These are phyloP conservation scores for Scopulariopsis brevicaulis DNA, from an alignment of 2,329 filamentous ascomycete genomes.

Conservation along the genomic window DNA sequence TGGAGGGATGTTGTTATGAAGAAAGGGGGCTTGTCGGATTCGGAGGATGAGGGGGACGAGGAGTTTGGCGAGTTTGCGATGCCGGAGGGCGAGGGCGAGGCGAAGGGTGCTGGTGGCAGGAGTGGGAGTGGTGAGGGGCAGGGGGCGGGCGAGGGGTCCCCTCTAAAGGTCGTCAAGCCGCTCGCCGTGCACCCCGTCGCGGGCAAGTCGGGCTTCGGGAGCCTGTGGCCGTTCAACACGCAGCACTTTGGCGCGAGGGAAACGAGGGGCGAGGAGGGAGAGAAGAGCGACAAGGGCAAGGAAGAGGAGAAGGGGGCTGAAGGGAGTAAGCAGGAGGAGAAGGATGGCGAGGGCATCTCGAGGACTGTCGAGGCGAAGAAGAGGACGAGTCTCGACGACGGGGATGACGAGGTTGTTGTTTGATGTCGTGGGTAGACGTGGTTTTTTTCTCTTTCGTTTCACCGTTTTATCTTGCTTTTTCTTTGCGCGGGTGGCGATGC, in stretches of 20 bases:
- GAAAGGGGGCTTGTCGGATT: constrained; percentile 21
- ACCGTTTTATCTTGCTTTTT: no score
- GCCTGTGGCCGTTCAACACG: constrained; percentile 47
- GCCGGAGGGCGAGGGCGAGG: constrained; percentile 35
- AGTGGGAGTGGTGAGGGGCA: constrained; percentile 15
- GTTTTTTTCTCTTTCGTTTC: no score
- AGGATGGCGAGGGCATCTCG: constrained; percentile 16
- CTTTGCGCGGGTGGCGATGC: no score
- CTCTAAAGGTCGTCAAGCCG: constrained; percentile 35
- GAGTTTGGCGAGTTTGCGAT: constrained; percentile 61
- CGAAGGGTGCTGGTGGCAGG: constrained; percentile 10
- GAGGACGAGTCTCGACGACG: constrained; percentile 48
- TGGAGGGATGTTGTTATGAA: constrained; percentile 29
- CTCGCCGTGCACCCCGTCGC: constrained; percentile 38
- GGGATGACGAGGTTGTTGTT: constrained; percentile 39
- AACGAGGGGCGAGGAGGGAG: constrained; percentile 18
- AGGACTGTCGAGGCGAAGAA: constrained; percentile 38
- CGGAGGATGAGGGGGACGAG: constrained; percentile 45
- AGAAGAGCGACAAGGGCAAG: constrained; percentile 7
- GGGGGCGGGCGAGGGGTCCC: constrained; percentile 15
- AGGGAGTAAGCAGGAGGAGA: constrained; percentile 23
- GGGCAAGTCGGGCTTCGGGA: constrained; percentile 29
- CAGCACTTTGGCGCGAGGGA: constrained; percentile 18
- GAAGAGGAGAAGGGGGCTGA: constrained; percentile 8
- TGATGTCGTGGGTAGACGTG: not conserved